These are phyloP conservation scores for Pichia sp. DNA, from an alignment of 1,139 yeast genomes.

Conservation along the genomic window DNA sequence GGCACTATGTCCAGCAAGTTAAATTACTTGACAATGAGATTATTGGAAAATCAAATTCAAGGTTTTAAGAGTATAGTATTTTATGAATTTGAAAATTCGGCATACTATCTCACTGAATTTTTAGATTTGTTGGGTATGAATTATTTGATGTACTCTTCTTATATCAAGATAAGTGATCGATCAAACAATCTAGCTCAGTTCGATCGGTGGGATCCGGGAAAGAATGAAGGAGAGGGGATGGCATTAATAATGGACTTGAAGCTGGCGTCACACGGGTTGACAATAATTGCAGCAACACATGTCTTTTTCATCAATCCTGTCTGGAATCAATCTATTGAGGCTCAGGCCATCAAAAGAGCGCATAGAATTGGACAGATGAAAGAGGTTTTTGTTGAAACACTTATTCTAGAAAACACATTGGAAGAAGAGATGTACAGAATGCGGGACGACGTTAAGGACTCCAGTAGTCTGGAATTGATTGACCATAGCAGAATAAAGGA, in stretches of 20 bases:
- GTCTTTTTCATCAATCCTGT: constrained; percentile 68
- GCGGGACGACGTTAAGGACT: constrained; percentile 21
- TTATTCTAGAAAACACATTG: constrained; percentile 54
- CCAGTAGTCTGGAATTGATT: constrained; percentile 34
- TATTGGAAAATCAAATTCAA: constrained; percentile 46
- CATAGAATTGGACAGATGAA: constrained; percentile 65
- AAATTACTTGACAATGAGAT: constrained; percentile 51
- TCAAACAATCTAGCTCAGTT: constrained; percentile 52
- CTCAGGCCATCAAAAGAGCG: constrained; percentile 70
- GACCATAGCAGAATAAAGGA: constrained; percentile 58
- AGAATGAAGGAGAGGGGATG: constrained; percentile 40
- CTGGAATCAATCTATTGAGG: constrained; percentile 65
- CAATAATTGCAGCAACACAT: constrained; percentile 62
- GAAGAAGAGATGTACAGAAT: constrained; percentile 62
- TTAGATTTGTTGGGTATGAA: constrained; percentile 57
- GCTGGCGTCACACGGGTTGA: constrained; percentile 67
- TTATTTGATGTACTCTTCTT: constrained; percentile 61
- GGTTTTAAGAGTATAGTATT: constrained; percentile 57
- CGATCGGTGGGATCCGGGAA: constrained; percentile 34
- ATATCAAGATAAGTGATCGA: constrained; percentile 47
- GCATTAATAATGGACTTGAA: constrained; percentile 62
- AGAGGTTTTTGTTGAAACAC: constrained; percentile 60
- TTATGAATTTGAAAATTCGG: constrained; percentile 68
- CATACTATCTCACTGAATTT: constrained; percentile 61
- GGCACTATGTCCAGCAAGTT: constrained; percentile 63